A percentile compares a stretch with the other conserved stretches of the same genome.
phyloP scores from a whole-genome alignment of 768 basidiomycete species.

The Peribolospora baueri region DNA sequence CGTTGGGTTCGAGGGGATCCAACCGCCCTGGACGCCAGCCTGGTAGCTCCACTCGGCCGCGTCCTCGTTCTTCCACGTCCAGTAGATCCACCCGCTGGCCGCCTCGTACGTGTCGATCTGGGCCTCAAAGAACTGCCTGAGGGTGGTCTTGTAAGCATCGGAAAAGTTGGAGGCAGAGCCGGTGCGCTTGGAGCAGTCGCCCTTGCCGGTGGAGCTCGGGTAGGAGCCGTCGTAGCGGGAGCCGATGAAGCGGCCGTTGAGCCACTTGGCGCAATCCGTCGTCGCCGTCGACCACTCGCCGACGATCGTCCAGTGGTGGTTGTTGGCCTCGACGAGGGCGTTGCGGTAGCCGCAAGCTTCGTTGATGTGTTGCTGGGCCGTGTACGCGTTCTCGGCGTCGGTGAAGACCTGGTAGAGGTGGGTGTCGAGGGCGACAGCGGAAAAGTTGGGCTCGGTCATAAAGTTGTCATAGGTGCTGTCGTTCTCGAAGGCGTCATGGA shows the following conservation, averaged over 20 bases:
- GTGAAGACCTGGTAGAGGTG: neutral
- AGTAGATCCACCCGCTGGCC: constrained; percentile 16
- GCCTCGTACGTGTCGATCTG: constrained; percentile 26
- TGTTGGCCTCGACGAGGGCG: constrained; percentile 1
- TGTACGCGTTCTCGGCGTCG: neutral
- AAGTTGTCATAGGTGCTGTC: neutral
- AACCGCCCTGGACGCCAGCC: constrained; percentile 50
- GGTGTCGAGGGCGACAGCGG: neutral
- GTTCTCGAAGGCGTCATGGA: neutral
- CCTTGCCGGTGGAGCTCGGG: constrained; percentile 13
- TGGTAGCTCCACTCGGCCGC: constrained; percentile 81
- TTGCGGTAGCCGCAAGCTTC: neutral
- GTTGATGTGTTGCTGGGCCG: neutral
- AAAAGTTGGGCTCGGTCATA: neutral
- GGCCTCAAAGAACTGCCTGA: constrained; percentile 61
- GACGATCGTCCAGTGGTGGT: constrained; percentile 17
- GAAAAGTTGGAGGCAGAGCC: constrained; percentile 54
- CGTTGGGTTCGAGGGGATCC: constrained; percentile 48
- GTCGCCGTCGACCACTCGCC: constrained; percentile 19
- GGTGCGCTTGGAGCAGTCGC: constrained; percentile 23
- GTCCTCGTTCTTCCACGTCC: constrained; percentile 26
- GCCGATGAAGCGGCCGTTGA: constrained; percentile 11
- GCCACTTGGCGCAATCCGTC: constrained; percentile 19
- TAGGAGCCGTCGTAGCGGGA: constrained; percentile 19
- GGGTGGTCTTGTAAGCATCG: constrained; percentile 50